These are phyloP conservation scores for Mucuna pruriens DNA, from an alignment of 306 rosid genomes.

Conservation along the genomic window DNA sequence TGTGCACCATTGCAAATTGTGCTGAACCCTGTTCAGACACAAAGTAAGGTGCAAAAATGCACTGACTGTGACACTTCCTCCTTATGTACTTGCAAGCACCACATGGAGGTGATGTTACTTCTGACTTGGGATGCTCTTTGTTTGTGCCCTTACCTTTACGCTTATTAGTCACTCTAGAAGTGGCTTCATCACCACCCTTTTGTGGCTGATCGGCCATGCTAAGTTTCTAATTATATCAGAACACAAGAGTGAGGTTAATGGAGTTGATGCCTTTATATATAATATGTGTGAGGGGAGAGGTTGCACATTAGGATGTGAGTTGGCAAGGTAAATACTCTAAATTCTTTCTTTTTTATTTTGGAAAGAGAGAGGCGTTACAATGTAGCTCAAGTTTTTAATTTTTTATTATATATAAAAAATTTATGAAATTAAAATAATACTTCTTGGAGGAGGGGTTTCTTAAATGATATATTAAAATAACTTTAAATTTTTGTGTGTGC, in stretches of 20 bases:
- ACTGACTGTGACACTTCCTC: slow-evolving; percentile 63
- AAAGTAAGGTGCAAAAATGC: slow-evolving; percentile 84
- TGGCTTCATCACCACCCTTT: background rate
- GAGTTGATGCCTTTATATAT: slow-evolving; percentile 1
- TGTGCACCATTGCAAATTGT: slow-evolving; percentile 78
- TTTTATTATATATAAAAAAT: too few relatives aligned
- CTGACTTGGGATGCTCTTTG: background rate
- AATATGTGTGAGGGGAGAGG: background rate
- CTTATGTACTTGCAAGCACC: slow-evolving; percentile 87
- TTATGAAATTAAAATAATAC: background rate
- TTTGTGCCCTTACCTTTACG: too few relatives aligned
- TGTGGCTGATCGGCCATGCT: slow-evolving; percentile 46
- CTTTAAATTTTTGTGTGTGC: background rate
- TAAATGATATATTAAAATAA: background rate
- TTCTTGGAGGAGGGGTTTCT: slow-evolving; percentile 30
- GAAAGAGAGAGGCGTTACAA: slow-evolving; percentile 50
- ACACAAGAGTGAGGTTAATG: slow-evolving; percentile 14
- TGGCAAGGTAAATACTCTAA: slow-evolving; percentile 54
- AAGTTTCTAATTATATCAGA: too few relatives aligned
- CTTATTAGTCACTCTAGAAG: slow-evolving; percentile 2
- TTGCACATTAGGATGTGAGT: slow-evolving; percentile 61
- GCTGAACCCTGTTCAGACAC: slow-evolving; percentile 72
- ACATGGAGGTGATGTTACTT: slow-evolving; percentile 51
- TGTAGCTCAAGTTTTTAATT: too few relatives aligned
- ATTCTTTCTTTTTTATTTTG: slow-evolving; percentile 13